Conservation (phyloP, 2,329 filamentous ascomycete species). For the Xylaria sp. region DNA sequence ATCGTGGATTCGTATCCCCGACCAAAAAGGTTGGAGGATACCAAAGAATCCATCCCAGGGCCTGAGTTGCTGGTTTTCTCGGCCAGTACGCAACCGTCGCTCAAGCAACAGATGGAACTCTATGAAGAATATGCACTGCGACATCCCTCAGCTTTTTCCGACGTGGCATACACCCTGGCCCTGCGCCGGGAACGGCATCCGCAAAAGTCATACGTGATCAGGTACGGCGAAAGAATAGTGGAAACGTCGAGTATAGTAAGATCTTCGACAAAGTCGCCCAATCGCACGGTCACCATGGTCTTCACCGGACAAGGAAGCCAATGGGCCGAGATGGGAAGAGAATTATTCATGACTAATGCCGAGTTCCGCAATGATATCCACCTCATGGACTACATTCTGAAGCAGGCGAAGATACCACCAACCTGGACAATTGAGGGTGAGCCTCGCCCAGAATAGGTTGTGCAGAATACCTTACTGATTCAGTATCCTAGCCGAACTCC, state of each 20-base stretch:
- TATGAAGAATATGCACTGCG: constrained; percentile 27
- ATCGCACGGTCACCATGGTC: constrained; percentile 25
- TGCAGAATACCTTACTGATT: constrained; percentile 7
- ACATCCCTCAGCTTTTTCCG: constrained; percentile 17
- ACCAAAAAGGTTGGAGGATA: neutral
- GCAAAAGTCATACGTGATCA: constrained; percentile 32
- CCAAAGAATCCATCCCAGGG: neutral
- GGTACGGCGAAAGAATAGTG: constrained; percentile 11
- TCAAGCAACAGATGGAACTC: constrained; percentile 17
- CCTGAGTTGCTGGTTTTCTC: constrained; percentile 29
- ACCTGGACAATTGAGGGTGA: constrained; percentile 23
- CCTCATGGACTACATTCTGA: constrained; percentile 17
- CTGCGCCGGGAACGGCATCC: constrained; percentile 33
- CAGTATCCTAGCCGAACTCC: constrained; percentile 21
- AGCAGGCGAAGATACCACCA: constrained; percentile 12
- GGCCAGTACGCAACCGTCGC: constrained; percentile 23
- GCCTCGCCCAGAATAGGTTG: constrained; percentile 12
- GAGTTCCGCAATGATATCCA: constrained; percentile 24
- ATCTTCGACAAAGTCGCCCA: constrained; percentile 10
- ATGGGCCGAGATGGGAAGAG: constrained; percentile 33
- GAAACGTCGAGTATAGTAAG: constrained; percentile 12
- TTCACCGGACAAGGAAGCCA: constrained; percentile 41
- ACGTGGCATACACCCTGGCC: constrained; percentile 38
- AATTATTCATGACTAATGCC: constrained; percentile 20
- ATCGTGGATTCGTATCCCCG: constrained; percentile 26